A percentile compares a stretch with the other conserved stretches of the same genome.
phyloP scores from a whole-genome alignment of 2,329 filamentous ascomycete species.

The Colletotrichum cordylinicola region DNA sequence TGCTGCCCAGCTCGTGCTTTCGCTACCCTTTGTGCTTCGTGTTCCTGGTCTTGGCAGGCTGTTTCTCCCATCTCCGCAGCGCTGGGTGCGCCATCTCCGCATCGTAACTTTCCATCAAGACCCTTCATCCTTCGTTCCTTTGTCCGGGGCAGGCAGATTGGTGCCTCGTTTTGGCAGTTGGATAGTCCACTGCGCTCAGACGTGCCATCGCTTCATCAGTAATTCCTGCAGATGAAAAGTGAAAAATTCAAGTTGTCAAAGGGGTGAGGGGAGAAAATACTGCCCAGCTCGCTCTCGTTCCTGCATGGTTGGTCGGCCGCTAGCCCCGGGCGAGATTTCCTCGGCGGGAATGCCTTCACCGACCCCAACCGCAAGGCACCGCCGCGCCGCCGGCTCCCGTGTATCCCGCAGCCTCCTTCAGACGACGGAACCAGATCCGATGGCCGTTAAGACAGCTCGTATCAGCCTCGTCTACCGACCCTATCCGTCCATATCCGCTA shows the following conservation, averaged over 20 bases:
- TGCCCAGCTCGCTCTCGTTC: neutral
- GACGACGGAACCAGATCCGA: neutral
- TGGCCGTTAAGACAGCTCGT: neutral
- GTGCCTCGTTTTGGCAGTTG: neutral
- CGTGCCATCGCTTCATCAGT: neutral
- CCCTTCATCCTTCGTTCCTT: neutral
- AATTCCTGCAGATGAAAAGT: neutral
- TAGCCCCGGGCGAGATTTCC: neutral
- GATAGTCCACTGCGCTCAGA: neutral
- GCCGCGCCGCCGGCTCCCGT: neutral
- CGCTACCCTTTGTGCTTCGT: neutral
- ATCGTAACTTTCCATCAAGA: neutral
- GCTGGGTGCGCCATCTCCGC: neutral
- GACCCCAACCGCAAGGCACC: neutral
- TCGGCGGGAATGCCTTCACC: neutral
- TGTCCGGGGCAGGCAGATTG: neutral
- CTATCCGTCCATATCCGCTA: neutral
- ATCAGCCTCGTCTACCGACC: neutral
- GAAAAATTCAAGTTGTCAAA: neutral
- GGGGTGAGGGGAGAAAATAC: neutral
- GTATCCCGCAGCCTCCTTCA: neutral
- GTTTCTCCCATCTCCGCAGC: neutral
- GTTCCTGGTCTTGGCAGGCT: neutral
- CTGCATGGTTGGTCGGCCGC: neutral
- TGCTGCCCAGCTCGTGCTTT: neutral